Conservation (phyloP, 2,329 filamentous ascomycete genomes). For the Penicillium concentricum region DNA sequence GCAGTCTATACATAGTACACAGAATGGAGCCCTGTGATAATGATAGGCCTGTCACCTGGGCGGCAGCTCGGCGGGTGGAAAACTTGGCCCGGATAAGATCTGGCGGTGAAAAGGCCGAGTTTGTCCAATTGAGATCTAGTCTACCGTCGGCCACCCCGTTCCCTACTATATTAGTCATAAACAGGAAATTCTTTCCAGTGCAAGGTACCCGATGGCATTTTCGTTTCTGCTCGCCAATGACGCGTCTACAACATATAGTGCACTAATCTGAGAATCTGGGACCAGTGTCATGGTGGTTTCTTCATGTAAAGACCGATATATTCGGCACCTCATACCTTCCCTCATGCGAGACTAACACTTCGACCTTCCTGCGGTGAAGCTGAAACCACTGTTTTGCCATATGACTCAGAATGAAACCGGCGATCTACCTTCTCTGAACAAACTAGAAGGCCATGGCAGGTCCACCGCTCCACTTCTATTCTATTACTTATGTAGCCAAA, state of each 20-base stretch:
- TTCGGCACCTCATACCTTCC: neutral
- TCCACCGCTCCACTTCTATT: conserved; percentile 5
- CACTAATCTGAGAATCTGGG: neutral
- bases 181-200: neutral
- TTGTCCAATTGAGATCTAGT: conserved; percentile 19
- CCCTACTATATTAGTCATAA: conserved; percentile 2
- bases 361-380: conserved; percentile 1
- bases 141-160: conserved; percentile 5
- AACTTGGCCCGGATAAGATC: conserved; percentile 10
- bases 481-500: neutral
- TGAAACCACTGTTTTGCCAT: conserved; percentile 1
- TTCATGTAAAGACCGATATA: neutral
- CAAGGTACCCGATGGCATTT: conserved; percentile 1
- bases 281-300: neutral
- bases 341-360: neutral
- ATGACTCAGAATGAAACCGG: conserved; percentile 9
- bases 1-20: conserved; percentile 16
- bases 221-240: neutral
- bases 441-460: conserved; percentile 8
- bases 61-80: conserved; percentile 7
- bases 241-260: neutral
- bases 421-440: conserved; percentile 6
- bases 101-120: conserved; percentile 21
- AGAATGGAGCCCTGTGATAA: neutral
- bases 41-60: conserved; percentile 18